phyloP scores from a whole-genome alignment of 1,284 basidiomycete genomes.

The Moniliophthora roreri region DNA sequence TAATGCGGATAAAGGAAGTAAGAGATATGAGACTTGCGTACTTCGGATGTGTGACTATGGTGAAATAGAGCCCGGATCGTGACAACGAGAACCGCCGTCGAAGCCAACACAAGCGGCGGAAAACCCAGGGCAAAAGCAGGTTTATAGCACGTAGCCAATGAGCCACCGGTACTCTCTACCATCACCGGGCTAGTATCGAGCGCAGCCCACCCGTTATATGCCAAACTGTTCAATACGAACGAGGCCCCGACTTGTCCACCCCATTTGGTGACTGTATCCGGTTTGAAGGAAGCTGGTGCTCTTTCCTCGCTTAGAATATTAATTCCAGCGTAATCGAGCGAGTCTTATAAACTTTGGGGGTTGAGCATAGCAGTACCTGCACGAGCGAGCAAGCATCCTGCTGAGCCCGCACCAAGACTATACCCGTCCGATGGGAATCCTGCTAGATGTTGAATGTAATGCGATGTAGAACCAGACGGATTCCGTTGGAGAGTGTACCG shows the following conservation, averaged over 20 bases:
- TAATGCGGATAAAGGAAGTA: too few species aligned
- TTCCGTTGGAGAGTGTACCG: not conserved
- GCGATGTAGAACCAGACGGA: not conserved
- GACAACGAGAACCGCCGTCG: not conserved
- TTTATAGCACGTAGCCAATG: slow-evolving; percentile 7
- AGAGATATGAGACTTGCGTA: too few species aligned
- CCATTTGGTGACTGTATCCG: not conserved
- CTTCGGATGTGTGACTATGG: too few species aligned
- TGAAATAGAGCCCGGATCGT: too few species aligned
- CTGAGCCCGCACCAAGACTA: not conserved
- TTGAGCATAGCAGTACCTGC: not conserved
- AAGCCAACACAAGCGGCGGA: slow-evolving; percentile 5
- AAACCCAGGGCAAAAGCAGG: slow-evolving; percentile 6
- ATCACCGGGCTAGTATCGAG: not conserved
- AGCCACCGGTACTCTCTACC: slow-evolving; percentile 7
- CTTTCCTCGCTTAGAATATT: too few species aligned
- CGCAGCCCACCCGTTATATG: slow-evolving; percentile 12
- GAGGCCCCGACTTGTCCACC: slow-evolving; percentile 9
- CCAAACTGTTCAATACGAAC: slow-evolving; percentile 4
- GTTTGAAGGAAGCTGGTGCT: too few species aligned
- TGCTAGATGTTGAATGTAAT: not conserved
- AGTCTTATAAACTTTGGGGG: not conserved
- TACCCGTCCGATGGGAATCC: too few species aligned
- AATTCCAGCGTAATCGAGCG: not conserved
- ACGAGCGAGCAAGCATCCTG: not conserved